Evolutionary conservation across 2,329 filamentous ascomycete species (phyloP), one percentile per base, ranked within the genome.

Genomic region (Pseudogymnoascus pannorum): DNA sequence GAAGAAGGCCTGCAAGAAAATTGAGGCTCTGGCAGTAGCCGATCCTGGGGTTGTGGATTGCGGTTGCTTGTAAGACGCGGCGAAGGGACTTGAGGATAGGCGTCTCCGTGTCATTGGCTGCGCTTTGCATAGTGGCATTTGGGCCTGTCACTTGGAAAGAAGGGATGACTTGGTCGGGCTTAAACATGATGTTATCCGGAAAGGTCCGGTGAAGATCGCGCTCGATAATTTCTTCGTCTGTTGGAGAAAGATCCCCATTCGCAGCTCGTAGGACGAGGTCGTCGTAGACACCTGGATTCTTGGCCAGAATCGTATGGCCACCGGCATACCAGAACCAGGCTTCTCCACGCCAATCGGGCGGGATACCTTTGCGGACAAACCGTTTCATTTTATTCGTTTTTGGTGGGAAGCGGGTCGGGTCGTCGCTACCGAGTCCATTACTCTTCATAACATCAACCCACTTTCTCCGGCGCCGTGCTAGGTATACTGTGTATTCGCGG

Each of bases 251-350:
- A 61, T 78, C 76, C 14, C 79, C 82, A 0, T 83, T 79, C 69
- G 88, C 87, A 33, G 89, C 85, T 64, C 78, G 76, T 63, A 83
- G 79, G 61, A 81, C 77, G 31, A 94, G 78, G 59, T 85, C 80
- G 59, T 86, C 82, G 72, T 97, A 97, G 14, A 93, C 77, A 1
- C 90, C 90, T 4, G 85, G 82, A 68, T 95, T 84, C 69, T 90
- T 87, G 59, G 85, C 83, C 63, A 96, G 74, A 66, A 91, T 88
- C 51, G 87, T 85, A 22, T 91, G 91, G 1, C 93, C 93, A 18
- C 91, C 91, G 9, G 92, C 91, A 72, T 97, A 97, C 76, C 89
- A 97, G 74, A 96, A 97, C 93, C 93, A 97, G 51, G 93, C 93
- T 5, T 90, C 88, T n/a, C 93, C 93, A 69, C 93, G 85, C 86